Conservation (phyloP, 257 asterid genomes). For the Scutellaria baicalensis region DNA sequence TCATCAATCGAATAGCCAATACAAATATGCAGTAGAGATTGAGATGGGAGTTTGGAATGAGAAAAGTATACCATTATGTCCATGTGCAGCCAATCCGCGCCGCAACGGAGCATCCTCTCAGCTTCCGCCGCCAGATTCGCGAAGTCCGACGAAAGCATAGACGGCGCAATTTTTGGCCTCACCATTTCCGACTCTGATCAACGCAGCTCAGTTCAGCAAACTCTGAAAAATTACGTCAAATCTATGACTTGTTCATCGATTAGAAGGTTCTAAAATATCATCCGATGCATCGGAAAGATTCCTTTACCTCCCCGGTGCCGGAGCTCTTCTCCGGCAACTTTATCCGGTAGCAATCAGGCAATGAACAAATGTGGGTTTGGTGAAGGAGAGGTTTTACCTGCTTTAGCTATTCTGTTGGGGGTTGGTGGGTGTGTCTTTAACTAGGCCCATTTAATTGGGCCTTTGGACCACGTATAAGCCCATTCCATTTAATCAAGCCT, state of each 20-base stretch:
- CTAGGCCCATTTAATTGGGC: neutral
- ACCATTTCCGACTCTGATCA: conserved; percentile 29
- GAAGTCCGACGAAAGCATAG: conserved; percentile 92
- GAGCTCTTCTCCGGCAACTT: neutral
- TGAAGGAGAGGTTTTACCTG: neutral
- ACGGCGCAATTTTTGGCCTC: conserved; percentile 75
- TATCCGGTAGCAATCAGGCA: neutral
- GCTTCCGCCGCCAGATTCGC: conserved; percentile 94
- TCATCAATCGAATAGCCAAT: neutral
- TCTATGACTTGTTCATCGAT: neutral
- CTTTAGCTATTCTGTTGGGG: neutral
- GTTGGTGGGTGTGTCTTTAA: neutral
- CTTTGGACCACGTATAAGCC: neutral
- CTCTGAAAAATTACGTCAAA: neutral
- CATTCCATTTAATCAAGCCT: too few relatives aligned
- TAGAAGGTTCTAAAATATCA: neutral
- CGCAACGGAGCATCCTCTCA: conserved; percentile 59
- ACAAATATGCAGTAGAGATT: neutral
- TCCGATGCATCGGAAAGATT: neutral
- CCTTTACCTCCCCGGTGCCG: neutral
- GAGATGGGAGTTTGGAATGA: neutral
- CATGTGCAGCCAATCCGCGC: conserved; percentile 99
- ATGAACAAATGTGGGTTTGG: neutral
- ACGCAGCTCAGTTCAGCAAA: neutral
- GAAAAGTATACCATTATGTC: conserved; percentile 71